Conservation (phyloP, 768 basidiomycete species). For the Cystofilobasidium capitatum region DNA sequence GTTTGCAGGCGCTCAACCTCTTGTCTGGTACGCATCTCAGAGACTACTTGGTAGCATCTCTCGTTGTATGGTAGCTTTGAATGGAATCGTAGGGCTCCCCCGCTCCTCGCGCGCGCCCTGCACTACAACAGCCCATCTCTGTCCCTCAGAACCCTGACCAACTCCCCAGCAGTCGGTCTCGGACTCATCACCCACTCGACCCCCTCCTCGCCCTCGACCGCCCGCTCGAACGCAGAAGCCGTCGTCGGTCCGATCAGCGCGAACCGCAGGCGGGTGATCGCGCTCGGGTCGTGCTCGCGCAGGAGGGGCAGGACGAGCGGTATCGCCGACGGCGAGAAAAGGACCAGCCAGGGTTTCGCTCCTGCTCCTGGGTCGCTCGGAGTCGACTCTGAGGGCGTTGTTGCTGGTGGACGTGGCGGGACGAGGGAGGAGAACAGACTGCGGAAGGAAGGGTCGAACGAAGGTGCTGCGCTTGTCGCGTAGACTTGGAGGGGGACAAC, state of each 20-base stretch:
- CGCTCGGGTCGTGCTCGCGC: background rate
- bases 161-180: constrained; percentile 8
- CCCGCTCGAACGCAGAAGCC: background rate
- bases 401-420: background rate
- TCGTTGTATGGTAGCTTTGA: too few species aligned
- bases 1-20: too few species aligned
- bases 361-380: background rate
- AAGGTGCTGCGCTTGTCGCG: background rate
- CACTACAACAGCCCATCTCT: constrained; percentile 11
- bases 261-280: background rate
- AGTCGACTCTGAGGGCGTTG: background rate
- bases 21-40: too few species aligned
- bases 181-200: background rate
- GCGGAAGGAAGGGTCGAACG: background rate
- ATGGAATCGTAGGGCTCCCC: too few species aligned
- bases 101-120: too few species aligned
- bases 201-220: background rate
- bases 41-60: too few species aligned
- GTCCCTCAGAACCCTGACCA: constrained; percentile 7
- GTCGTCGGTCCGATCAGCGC: constrained; percentile 25
- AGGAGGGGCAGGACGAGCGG: constrained; percentile 6
- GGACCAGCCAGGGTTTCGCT: constrained; percentile 7
- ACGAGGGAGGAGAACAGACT: constrained; percentile 4
- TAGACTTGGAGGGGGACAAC: constrained; percentile 7
- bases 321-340: constrained; percentile 22